Evolutionary conservation across 2,329 filamentous ascomycete species (phyloP).

Genomic region (Colletotrichum plurivorum): DNA sequence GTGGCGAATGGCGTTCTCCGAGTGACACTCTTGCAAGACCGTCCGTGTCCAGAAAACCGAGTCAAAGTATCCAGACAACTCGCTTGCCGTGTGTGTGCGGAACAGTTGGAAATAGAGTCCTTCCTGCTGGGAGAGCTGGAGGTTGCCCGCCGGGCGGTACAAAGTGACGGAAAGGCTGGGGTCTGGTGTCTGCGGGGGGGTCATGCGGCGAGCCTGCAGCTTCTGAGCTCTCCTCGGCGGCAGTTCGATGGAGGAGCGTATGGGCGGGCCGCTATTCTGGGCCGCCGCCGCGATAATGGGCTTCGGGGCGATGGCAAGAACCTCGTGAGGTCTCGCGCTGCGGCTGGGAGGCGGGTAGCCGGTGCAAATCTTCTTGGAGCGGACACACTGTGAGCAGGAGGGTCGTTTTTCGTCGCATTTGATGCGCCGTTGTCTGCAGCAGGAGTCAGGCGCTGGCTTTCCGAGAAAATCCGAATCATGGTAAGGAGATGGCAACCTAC

Average conservation of each 20-base stretch:
- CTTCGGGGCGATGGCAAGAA: slow-evolving; percentile 65
- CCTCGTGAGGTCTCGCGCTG: slow-evolving; percentile 60
- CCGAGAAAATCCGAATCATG: slow-evolving; percentile 13
- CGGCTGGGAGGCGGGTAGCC: slow-evolving; percentile 74
- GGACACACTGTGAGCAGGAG: slow-evolving; percentile 71
- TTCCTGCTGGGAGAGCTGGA: slow-evolving; percentile 67
- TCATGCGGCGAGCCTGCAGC: slow-evolving; percentile 36
- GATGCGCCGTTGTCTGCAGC: slow-evolving; percentile 69
- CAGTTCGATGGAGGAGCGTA: slow-evolving; percentile 41
- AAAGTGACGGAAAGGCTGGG: slow-evolving; percentile 48
- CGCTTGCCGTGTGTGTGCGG: slow-evolving; percentile 71
- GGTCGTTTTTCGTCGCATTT: slow-evolving; percentile 78
- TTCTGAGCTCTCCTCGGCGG: slow-evolving; percentile 38
- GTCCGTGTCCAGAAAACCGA: slow-evolving; percentile 75
- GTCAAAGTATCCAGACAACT: slow-evolving; percentile 78
- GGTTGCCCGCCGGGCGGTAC: slow-evolving; percentile 58
- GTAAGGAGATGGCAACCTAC: slow-evolving; percentile 58
- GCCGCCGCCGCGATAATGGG: slow-evolving; percentile 48
- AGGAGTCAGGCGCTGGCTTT: slow-evolving; percentile 42
- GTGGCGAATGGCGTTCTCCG: slow-evolving; percentile 73
- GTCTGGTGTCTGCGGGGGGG: slow-evolving; percentile 53
- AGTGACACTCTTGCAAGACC: slow-evolving; percentile 75
- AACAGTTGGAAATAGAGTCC: slow-evolving; percentile 75
- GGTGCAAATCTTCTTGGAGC: slow-evolving; percentile 70
- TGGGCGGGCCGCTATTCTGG: slow-evolving; percentile 37